phyloP scores from a whole-genome alignment of 495 filamentous ascomycete species.

The Xanthoparmelia taractica region DNA sequence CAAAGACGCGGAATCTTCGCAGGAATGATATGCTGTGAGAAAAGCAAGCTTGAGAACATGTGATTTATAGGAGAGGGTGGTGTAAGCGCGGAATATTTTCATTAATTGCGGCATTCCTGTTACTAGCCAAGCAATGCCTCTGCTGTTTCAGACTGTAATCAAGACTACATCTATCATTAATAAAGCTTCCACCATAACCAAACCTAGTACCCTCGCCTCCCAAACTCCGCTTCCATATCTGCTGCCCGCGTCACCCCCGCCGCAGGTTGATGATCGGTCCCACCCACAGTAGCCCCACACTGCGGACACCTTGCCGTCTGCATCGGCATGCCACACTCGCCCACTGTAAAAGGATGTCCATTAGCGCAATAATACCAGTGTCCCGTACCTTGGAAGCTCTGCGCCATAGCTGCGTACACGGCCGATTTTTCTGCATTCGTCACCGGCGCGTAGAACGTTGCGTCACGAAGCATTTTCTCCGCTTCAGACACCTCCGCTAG shows the following conservation, averaged over 20 bases:
- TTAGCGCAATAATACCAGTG: conserved; percentile 66
- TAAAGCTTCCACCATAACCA: too few relatives aligned
- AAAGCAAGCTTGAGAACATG: too few relatives aligned
- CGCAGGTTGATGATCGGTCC: conserved; percentile 44
- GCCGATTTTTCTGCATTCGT: conserved; percentile 41
- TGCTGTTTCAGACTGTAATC: too few relatives aligned
- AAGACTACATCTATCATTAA: too few relatives aligned
- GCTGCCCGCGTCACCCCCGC: conserved; percentile 41
- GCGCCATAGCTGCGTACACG: conserved; percentile 45
- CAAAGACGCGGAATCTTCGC: too few relatives aligned
- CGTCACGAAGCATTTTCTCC: conserved; percentile 22
- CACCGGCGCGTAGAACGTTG: conserved; percentile 39
- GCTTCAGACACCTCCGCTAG: conserved; percentile 26
- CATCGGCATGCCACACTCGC: conserved; percentile 68
- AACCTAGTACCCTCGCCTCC: too few relatives aligned
- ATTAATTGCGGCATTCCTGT: too few relatives aligned
- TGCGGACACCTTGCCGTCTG: conserved; percentile 56
- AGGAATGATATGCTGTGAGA: too few relatives aligned
- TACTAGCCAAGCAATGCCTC: too few relatives aligned
- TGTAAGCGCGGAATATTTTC: too few relatives aligned
- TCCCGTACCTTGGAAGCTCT: conserved; percentile 46
- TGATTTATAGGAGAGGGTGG: too few relatives aligned
- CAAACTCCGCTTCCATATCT: conserved; percentile 15
- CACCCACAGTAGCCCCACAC: conserved; percentile 55
- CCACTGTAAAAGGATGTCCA: conserved; percentile 47